A percentile compares a stretch with the other conserved stretches of the same genome.
These are phyloP conservation scores for Globisporangium lucens DNA, from an alignment of 352 stramenopile species.

Conservation along the genomic window DNA sequence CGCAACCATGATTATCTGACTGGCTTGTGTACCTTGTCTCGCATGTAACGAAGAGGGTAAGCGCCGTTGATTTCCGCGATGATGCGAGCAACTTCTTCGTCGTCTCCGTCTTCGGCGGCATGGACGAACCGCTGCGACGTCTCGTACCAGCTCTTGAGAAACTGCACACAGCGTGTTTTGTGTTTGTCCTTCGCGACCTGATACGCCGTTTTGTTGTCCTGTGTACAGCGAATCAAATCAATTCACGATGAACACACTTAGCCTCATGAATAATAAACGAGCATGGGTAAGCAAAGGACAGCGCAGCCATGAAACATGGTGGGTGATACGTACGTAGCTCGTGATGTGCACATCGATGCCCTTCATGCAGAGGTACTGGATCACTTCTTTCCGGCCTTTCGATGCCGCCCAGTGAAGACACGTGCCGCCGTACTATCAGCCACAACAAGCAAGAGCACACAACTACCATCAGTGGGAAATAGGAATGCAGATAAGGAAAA, in stretches of 20 bases:
- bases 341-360: slow-evolving; percentile 88
- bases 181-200: slow-evolving; percentile 89
- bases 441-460: background rate
- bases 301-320: too few species aligned
- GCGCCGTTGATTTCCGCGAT: slow-evolving; percentile 76
- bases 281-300: background rate
- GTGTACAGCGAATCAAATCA: background rate
- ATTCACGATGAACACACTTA: background rate
- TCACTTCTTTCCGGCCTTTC: slow-evolving; percentile 82
- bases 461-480: background rate
- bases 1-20: background rate
- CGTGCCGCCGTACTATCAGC: slow-evolving; percentile 77
- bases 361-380: slow-evolving; percentile 87
- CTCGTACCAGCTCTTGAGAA: slow-evolving; percentile 87
- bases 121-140: slow-evolving; percentile 87
- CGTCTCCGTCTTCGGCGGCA: slow-evolving; percentile 74
- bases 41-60: slow-evolving; percentile 77
- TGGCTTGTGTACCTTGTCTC: slow-evolving; percentile 64
- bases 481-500: background rate
- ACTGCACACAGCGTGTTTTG: slow-evolving; percentile 85
- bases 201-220: slow-evolving; percentile 89
- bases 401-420: slow-evolving; percentile 84
- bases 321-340: slow-evolving; percentile 64
- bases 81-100: slow-evolving; percentile 76
- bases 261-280: background rate